phyloP scores from a whole-genome alignment of 257 asterid species.

The Pogostemon cablin region DNA sequence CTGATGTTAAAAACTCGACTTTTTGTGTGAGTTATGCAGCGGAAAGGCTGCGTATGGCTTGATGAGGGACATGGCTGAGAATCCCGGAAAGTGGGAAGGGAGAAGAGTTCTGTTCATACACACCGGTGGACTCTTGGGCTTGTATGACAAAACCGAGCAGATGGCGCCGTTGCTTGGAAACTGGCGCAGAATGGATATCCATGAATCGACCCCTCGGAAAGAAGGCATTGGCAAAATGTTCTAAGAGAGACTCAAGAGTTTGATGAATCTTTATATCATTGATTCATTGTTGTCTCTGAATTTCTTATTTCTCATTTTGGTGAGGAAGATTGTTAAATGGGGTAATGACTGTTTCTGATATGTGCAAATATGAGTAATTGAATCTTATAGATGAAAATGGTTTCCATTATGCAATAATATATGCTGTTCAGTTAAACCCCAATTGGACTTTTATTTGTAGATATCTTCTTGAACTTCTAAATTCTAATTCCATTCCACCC shows the following conservation, averaged over 20 bases:
- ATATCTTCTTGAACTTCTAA: no score
- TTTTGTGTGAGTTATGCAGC: conserved; percentile 42
- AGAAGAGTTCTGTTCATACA: conserved; percentile 84
- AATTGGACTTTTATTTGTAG: no score
- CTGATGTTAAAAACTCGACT: not conserved
- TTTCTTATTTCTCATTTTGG: no score
- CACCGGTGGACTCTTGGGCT: conserved; percentile 89
- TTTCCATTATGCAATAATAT: no score
- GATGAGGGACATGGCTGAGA: conserved; percentile 77
- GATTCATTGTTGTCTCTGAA: no score
- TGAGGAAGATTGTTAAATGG: no score
- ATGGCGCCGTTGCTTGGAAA: conserved; percentile 61
- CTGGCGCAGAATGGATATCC: conserved; percentile 80
- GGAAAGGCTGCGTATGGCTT: conserved; percentile 85
- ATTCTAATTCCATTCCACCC: no score
- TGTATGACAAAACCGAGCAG: conserved; percentile 79
- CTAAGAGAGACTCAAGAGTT: conserved; percentile 27
- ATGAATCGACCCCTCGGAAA: conserved; percentile 58
- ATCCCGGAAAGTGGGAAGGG: conserved; percentile 89
- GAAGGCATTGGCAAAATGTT: conserved; percentile 93
- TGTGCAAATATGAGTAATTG: not conserved
- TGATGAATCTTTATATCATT: no score
- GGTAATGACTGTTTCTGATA: not conserved
- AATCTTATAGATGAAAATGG: not conserved
- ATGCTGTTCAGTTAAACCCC: no score